phyloP scores from a whole-genome alignment of 495 filamentous ascomycete species.

The Tetracladium marchalianum region DNA sequence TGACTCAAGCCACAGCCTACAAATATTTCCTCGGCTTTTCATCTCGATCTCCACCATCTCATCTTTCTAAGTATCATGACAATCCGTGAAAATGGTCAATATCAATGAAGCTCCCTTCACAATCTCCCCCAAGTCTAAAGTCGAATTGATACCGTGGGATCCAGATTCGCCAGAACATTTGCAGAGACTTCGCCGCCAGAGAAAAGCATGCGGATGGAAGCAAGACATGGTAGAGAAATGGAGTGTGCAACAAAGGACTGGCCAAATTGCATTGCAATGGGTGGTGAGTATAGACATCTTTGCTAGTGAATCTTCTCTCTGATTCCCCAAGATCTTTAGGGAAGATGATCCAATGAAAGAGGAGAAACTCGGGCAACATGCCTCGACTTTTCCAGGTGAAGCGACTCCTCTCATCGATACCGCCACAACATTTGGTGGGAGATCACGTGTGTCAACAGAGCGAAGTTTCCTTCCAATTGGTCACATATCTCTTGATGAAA shows the following conservation, averaged over 20 bases:
- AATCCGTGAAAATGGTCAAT: too few relatives aligned
- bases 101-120: too few relatives aligned
- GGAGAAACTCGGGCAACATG: slow-evolving; percentile 6
- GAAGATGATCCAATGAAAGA: background rate
- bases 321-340: slow-evolving; percentile 7
- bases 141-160: slow-evolving; percentile 30
- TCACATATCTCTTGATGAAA: slow-evolving; percentile 29
- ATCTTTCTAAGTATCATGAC: too few relatives aligned
- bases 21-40: too few relatives aligned
- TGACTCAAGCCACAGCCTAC: too few relatives aligned
- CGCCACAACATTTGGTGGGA: slow-evolving; percentile 20
- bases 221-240: slow-evolving; percentile 18
- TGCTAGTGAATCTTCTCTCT: background rate
- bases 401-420: slow-evolving; percentile 21
- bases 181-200: slow-evolving; percentile 27
- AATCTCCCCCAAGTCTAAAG: background rate
- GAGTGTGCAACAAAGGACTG: slow-evolving; percentile 5
- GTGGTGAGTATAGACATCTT: slow-evolving; percentile 7
- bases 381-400: slow-evolving; percentile 15
- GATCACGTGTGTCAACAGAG: slow-evolving; percentile 18
- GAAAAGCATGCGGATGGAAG: slow-evolving; percentile 32
- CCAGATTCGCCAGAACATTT: slow-evolving; percentile 22
- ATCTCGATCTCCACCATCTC: too few relatives aligned
- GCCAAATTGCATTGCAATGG: slow-evolving; percentile 9
- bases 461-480: slow-evolving; percentile 28